A percentile compares a stretch with the other conserved stretches of the same genome.
phyloP scores from a whole-genome alignment of 257 asterid species.

The Solanum tacnaense region DNA sequence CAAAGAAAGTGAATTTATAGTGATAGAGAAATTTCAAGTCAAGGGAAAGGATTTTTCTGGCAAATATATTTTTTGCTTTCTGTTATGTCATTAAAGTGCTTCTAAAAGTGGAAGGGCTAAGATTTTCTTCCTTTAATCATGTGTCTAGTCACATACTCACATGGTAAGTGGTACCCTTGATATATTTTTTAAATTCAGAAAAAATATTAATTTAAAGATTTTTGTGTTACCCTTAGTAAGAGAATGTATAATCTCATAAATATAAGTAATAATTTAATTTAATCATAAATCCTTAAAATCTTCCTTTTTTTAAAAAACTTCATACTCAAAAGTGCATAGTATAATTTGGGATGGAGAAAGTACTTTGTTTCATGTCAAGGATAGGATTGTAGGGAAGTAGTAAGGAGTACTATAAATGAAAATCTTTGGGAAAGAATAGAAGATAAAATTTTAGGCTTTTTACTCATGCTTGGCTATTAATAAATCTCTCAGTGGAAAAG shows the following conservation, averaged over 20 bases:
- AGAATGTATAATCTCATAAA: not conserved
- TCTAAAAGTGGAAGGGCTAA: not conserved
- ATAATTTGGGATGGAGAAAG: not conserved
- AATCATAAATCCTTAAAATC: not conserved
- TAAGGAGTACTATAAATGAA: not conserved
- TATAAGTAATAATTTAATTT: not conserved
- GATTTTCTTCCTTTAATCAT: not conserved
- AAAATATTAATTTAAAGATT: not conserved
- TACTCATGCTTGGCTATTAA: not conserved
- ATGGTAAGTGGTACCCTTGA: not conserved
- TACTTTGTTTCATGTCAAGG: not conserved
- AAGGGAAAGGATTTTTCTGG: not conserved
- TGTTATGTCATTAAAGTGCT: not conserved
- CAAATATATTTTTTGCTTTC: not conserved
- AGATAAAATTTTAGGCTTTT: not conserved
- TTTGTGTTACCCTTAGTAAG: not conserved
- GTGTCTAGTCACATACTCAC: not conserved
- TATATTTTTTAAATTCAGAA: not conserved
- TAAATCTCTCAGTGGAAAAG: not conserved
- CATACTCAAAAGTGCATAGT: not conserved
- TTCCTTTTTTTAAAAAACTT: not conserved
- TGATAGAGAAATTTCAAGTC: not conserved
- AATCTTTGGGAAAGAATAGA: not conserved
- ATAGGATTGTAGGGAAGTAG: not conserved
- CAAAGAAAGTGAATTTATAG: not conserved